Base-by-base conservation (phyloP, 192 early-diverging fungal genomes). In the Coemansia sp. region DNA sequence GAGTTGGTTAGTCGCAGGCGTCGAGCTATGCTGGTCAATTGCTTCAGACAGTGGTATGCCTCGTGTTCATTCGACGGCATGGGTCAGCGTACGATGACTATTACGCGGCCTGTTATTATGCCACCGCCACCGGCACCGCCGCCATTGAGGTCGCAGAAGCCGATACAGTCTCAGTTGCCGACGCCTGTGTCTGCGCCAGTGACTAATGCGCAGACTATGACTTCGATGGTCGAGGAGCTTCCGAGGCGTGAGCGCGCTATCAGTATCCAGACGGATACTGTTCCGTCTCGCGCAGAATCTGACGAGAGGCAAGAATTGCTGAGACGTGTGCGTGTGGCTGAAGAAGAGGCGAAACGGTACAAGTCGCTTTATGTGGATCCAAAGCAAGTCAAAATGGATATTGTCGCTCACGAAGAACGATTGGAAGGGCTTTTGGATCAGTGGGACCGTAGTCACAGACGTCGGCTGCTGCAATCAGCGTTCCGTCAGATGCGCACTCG, bases 121-220 rank as follows among this genome's bases (percentile, higher is more conserved):
- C 52, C 52, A 2, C 47, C 57, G 27, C 61, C n/a, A n/a, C n/a
- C n/a, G n/a, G n/a, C n/a, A n/a, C n/a, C n/a, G n/a, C n/a, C n/a
- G 29, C 16, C 61, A 62, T 10, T 20, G 61, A 27, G 49, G 5
- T 22, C 10, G 49, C n/a, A 52, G 49, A 9, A 52, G 49, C 22
- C 44, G 7, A 7, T 11, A 9, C 58, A n/a, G 61, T 24, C 20
- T 13, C 61, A 36, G 38, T 13, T 62, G 38, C 34, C 34, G 34
- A 29, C 29, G 27, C 61, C 31, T 2, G 29, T 22, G 34, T 62
- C 34, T 31, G 52, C 52, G 52, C 52, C 52, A 15, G 52, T 55
- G 27, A 31, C n/a, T 2, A 52, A 81, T 46, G 70, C 71, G 31
- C 71, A 76, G 44, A 78, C 75, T 1, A 78, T 78, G 75, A 78